Conservation (phyloP, 257 asterid genomes). For the Gentiana straminea region DNA sequence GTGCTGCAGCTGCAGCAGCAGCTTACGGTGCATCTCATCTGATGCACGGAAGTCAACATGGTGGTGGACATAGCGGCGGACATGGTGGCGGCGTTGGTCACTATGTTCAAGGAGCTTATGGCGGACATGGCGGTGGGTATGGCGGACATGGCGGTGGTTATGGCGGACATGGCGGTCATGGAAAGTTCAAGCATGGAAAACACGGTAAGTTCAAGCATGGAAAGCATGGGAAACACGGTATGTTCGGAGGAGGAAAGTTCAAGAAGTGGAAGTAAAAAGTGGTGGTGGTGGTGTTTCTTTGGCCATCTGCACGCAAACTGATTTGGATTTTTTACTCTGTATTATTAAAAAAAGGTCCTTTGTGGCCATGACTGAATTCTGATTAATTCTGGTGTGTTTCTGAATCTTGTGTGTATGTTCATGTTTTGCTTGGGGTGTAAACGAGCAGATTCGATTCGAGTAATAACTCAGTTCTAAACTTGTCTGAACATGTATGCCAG, state of each 20-base stretch:
- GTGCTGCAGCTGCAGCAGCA: slow-evolving; percentile 83
- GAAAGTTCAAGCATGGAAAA: slow-evolving; percentile 41
- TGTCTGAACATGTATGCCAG: too few relatives aligned
- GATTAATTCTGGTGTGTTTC: too few relatives aligned
- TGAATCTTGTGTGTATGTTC: too few relatives aligned
- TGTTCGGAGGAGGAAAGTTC: slow-evolving; percentile 42
- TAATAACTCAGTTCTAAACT: too few relatives aligned
- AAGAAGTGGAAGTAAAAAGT: slow-evolving; percentile 83
- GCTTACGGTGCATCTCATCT: slow-evolving; percentile 58
- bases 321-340: too few relatives aligned
- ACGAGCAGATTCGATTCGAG: too few relatives aligned
- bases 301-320: too few relatives aligned
- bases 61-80: background rate
- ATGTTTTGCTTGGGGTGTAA: too few relatives aligned
- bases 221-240: slow-evolving; percentile 44
- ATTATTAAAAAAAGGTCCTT: too few relatives aligned
- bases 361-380: too few relatives aligned
- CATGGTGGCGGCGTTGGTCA: slow-evolving; percentile 13
- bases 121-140: too few relatives aligned
- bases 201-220: slow-evolving; percentile 46
- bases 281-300: too few relatives aligned
- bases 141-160: slow-evolving; percentile 11
- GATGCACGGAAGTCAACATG: slow-evolving; percentile 14
- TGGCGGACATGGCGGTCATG: slow-evolving; percentile 37
- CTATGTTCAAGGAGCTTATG: slow-evolving; percentile 1